These are phyloP conservation scores for Kodamaea anthophila DNA, from an alignment of 1,139 yeast species.

Conservation along the genomic window DNA sequence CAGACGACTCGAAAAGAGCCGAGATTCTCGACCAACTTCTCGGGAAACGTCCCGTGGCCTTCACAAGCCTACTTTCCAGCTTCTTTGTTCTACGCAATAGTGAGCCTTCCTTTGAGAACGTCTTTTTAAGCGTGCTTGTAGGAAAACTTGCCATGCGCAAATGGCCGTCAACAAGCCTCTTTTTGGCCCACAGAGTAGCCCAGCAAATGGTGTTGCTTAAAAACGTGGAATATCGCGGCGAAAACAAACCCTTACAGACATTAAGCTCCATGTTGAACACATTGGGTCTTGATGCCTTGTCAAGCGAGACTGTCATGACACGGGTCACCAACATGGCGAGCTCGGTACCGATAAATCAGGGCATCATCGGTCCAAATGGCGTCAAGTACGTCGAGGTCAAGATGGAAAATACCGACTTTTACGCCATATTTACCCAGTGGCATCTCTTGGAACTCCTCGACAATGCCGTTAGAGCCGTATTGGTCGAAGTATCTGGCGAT, in stretches of 20 bases:
- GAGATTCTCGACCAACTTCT: conserved; percentile 18
- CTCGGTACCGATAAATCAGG: conserved; percentile 19
- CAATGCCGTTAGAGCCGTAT: conserved; percentile 23
- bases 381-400: conserved; percentile 28
- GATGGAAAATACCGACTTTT: conserved; percentile 19
- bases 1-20: conserved; percentile 13
- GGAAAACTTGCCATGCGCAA: conserved; percentile 16
- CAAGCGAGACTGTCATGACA: conserved; percentile 19
- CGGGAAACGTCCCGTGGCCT: conserved; percentile 13
- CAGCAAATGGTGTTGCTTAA: conserved; percentile 22
- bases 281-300: not conserved
- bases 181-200: conserved; percentile 18
- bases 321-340: conserved; percentile 26
- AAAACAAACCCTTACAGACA: conserved; percentile 28
- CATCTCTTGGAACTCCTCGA: conserved; percentile 33
- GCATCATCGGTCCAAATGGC: conserved; percentile 20
- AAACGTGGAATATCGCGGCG: conserved; percentile 23
- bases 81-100: conserved; percentile 26
- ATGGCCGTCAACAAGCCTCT: not conserved
- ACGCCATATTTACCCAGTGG: conserved; percentile 28
- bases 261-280: conserved; percentile 17
- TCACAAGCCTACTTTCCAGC: conserved; percentile 19
- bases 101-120: conserved; percentile 33
- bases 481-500: conserved; percentile 15
- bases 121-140: conserved; percentile 27